Percentiles rank a stretch among this genome's conserved stretches.
Evolutionary conservation across 2,329 filamentous ascomycete species (phyloP).

Genomic region (Verticillium isaacii): DNA sequence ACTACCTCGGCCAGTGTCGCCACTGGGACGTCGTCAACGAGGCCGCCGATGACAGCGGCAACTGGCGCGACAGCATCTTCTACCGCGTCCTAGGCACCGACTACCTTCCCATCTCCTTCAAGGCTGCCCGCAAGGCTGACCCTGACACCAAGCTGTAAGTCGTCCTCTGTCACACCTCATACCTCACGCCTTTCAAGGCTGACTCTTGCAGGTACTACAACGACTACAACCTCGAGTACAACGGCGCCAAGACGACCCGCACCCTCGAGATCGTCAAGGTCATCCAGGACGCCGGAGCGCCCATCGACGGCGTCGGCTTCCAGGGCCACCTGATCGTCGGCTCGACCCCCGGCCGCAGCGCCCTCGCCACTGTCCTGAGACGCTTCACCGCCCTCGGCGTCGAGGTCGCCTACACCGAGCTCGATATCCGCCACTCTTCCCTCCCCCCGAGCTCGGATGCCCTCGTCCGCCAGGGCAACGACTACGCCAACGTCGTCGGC

Average conservation of each 20-base stretch:
- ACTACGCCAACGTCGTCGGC: slow-evolving; percentile 36
- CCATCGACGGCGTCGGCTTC: slow-evolving; percentile 49
- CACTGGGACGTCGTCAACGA: slow-evolving; percentile 51
- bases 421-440: slow-evolving; percentile 49
- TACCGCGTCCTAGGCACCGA: slow-evolving; percentile 40
- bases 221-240: slow-evolving; percentile 51
- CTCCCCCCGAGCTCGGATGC: slow-evolving; percentile 38
- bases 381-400: slow-evolving; percentile 46
- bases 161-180: background rate
- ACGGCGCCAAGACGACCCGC: slow-evolving; percentile 28
- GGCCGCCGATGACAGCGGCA: slow-evolving; percentile 37
- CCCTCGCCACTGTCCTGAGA: slow-evolving; percentile 39
- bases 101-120: slow-evolving; percentile 47
- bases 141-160: slow-evolving; percentile 42
- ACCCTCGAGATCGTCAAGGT: slow-evolving; percentile 27
- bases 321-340: slow-evolving; percentile 46
- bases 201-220: slow-evolving; percentile 42
- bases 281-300: slow-evolving; percentile 31
- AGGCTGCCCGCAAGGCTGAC: slow-evolving; percentile 38
- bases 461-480: slow-evolving; percentile 38
- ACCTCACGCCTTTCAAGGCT: background rate
- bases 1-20: slow-evolving; percentile 41
- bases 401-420: slow-evolving; percentile 57
- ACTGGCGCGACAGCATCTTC: slow-evolving; percentile 39
- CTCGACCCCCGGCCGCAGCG: slow-evolving; percentile 34